Percentiles rank a stretch among this genome's conserved stretches.
Evolutionary conservation across 805 yeast species (phyloP).

Genomic region (Candida stauntonica): DNA sequence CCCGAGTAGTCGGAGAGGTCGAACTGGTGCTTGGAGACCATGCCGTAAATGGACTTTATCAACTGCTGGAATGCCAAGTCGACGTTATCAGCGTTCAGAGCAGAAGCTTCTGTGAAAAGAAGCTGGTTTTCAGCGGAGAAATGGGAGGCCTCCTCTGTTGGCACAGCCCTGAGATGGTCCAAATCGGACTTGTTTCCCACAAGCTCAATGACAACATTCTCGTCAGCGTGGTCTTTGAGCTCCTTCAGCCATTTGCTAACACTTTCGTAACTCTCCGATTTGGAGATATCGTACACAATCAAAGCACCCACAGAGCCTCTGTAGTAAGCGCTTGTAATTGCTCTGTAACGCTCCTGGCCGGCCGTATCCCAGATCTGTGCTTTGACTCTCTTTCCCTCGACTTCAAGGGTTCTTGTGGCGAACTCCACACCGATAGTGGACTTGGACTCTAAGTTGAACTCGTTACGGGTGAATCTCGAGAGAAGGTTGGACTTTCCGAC

Average conservation of each 20-base stretch:
- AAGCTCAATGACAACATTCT: slow-evolving; percentile 89
- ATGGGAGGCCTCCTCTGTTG: slow-evolving; percentile 94
- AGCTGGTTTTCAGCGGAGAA: slow-evolving; percentile 91
- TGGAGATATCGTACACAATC: slow-evolving; percentile 91
- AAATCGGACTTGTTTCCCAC: slow-evolving; percentile 92
- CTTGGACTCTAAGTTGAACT: slow-evolving; percentile 89
- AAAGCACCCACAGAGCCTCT: slow-evolving; percentile 98
- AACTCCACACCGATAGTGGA: slow-evolving; percentile 98
- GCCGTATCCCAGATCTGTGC: slow-evolving; percentile 99
- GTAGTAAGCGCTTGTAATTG: slow-evolving; percentile 94
- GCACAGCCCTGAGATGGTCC: slow-evolving; percentile 91
- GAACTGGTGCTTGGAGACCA: slow-evolving; percentile 89
- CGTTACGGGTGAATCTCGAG: slow-evolving; percentile 92
- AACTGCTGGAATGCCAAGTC: slow-evolving; percentile 92
- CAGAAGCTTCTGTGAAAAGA: slow-evolving; percentile 93
- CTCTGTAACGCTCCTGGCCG: slow-evolving; percentile 97
- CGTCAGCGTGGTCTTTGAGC: slow-evolving; percentile 87
- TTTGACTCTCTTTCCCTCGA: slow-evolving; percentile 78
- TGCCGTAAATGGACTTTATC: slow-evolving; percentile 87
- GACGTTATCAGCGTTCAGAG: slow-evolving; percentile 90
- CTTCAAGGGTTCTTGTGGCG: slow-evolving; percentile 91
- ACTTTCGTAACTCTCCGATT: slow-evolving; percentile 79
- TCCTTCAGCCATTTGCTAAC: slow-evolving; percentile 89
- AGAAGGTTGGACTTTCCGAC: slow-evolving; percentile 94
- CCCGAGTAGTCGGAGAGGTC: slow-evolving; percentile 73